Conservation (phyloP, 805 yeast genomes). For the Komagataella pseudopastoris region DNA sequence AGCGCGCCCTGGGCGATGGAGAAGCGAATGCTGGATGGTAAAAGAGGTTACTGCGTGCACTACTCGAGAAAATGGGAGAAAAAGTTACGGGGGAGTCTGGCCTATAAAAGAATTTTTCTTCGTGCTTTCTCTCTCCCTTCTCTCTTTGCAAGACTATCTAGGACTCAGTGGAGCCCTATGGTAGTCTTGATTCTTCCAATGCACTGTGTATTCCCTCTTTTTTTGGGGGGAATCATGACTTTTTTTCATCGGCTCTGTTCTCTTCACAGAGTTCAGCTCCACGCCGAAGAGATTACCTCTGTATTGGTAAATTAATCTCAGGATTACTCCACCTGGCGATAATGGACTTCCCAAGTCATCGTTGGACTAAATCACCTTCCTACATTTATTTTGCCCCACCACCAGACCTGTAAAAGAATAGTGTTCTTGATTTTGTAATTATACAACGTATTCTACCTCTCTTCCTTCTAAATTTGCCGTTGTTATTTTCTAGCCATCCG, state of each 20-base stretch:
- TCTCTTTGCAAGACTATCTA: not conserved
- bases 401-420: not conserved
- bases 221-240: not conserved
- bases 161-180: not conserved
- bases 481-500: not conserved
- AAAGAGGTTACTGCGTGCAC: not conserved
- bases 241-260: not conserved
- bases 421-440: not conserved
- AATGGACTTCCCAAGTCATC: not conserved
- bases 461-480: not conserved
- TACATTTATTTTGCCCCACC: not conserved
- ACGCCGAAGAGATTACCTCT: constrained; percentile 2
- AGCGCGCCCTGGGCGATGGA: not conserved
- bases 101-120: not conserved
- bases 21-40: not conserved
- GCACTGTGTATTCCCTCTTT: not conserved
- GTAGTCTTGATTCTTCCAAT: not conserved
- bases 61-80: not conserved
- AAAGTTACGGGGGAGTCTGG: not conserved
- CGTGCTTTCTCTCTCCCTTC: not conserved
- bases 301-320: constrained; percentile 3
- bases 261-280: not conserved
- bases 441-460: not conserved
- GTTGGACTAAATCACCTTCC: constrained; percentile 3
- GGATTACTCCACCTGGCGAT: constrained; percentile 4